A percentile compares a stretch with the other conserved stretches of the same genome.
These are phyloP conservation scores for Batkoa obscura DNA, from an alignment of 371 early-diverging fungal species.

Conservation along the genomic window DNA sequence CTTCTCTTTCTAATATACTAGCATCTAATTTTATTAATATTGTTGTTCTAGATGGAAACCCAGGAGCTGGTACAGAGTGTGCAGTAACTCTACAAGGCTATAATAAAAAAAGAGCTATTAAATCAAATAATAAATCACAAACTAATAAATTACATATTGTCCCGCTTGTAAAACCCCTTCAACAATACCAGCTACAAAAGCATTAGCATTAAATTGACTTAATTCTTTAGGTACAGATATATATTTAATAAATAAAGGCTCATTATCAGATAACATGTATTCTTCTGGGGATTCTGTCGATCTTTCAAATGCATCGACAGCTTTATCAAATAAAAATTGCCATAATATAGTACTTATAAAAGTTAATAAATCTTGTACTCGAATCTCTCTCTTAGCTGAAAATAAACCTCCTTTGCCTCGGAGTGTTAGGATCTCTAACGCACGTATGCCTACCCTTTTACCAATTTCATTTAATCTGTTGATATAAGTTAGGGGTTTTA, in stretches of 20 bases:
- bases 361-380: constrained; percentile 67
- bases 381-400: constrained; percentile 41
- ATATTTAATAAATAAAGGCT: constrained; percentile 66
- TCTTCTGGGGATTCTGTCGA: constrained; percentile 89
- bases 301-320: constrained; percentile 83
- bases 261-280: constrained; percentile 95
- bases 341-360: constrained; percentile 84
- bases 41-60: constrained; percentile 75
- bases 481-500: not conserved
- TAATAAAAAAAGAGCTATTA: not conserved
- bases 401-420: constrained; percentile 36
- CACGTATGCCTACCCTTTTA: constrained; percentile 76
- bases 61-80: constrained; percentile 77
- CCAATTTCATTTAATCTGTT: constrained; percentile 72
- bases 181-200: constrained; percentile 87
- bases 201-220: constrained; percentile 73
- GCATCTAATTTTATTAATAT: constrained; percentile 83
- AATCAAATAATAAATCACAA: not conserved
- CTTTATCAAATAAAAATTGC: constrained; percentile 83
- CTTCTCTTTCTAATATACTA: constrained; percentile 57
- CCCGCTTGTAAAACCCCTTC: constrained; percentile 81
- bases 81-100: constrained; percentile 90
- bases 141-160: constrained; percentile 55
- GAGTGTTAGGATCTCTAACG: constrained; percentile 66
- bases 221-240: constrained; percentile 87